Evolutionary conservation across 495 filamentous ascomycete species (phyloP).

Genomic region (Glutinoglossum americanum): DNA sequence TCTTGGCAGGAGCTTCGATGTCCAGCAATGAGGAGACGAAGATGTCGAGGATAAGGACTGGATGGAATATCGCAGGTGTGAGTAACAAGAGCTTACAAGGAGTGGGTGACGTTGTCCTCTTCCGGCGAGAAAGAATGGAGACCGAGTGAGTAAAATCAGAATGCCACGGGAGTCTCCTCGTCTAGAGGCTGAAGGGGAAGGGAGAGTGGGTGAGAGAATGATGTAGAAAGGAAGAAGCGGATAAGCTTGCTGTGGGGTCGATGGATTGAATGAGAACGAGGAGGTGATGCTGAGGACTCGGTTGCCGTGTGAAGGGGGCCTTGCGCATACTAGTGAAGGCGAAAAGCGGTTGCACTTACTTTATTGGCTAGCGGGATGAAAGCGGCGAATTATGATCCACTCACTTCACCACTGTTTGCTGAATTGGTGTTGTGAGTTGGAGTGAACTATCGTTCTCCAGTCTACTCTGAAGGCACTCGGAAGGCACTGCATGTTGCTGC

Average conservation of each 20-base stretch:
- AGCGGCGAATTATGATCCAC: background rate
- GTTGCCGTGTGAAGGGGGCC: conserved; percentile 1
- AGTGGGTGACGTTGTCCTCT: conserved; percentile 4
- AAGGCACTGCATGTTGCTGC: no score
- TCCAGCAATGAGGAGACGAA: background rate
- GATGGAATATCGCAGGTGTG: background rate
- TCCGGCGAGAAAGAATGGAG: conserved; percentile 6
- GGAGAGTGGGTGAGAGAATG: conserved; percentile 12
- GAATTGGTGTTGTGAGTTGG: no score
- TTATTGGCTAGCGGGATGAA: background rate
- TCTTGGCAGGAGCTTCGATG: background rate
- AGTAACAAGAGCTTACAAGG: conserved; percentile 2
- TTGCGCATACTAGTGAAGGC: background rate
- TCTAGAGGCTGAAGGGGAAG: conserved; percentile 3
- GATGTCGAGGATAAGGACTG: conserved; percentile 1
- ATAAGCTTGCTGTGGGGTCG: background rate
- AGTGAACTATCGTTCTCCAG: no score
- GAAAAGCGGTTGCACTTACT: conserved; percentile 1
- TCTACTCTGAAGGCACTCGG: no score
- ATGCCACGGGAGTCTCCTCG: conserved; percentile 3
- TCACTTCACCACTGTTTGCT: no score
- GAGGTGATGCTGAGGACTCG: background rate
- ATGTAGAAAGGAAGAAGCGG: conserved; percentile 17
- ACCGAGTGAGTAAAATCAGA: conserved; percentile 11
- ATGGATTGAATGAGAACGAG: background rate